Conservation (phyloP, 73 alveolate genomes). For the Paramecium sexaurelia region DNA sequence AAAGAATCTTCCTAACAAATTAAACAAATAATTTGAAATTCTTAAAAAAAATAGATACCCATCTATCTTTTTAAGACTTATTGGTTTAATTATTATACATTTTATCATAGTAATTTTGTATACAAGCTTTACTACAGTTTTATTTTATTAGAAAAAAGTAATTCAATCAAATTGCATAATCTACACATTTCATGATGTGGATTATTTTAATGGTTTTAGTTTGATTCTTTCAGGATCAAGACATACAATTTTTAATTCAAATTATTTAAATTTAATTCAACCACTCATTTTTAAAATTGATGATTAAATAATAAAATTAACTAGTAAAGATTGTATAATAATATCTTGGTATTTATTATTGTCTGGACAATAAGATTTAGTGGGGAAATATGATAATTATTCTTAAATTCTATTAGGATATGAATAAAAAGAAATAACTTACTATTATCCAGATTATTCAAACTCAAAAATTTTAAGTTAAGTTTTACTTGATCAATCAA, state of each 20-base stretch:
- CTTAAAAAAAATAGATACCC: background rate
- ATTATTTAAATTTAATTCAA: background rate
- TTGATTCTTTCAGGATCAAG: background rate
- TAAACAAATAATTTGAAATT: background rate
- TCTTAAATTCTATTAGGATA: background rate
- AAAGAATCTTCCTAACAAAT: background rate
- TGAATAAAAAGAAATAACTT: background rate
- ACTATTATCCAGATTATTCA: background rate
- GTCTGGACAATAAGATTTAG: background rate
- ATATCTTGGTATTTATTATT: background rate
- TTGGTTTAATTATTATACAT: background rate
- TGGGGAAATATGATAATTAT: background rate
- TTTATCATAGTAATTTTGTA: background rate
- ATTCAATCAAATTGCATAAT: background rate
- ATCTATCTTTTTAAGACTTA: background rate
- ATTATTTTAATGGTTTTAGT: conserved; percentile 8
- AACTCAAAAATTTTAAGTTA: background rate
- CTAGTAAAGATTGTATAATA: background rate
- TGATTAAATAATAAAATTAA: background rate
- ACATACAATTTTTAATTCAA: background rate
- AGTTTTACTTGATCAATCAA: background rate
- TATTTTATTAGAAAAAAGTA: background rate
- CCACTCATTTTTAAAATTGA: background rate
- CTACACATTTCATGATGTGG: background rate
- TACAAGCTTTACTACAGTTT: background rate